phyloP scores from a whole-genome alignment of 352 stramenopile species.

The Phytopythium mirpurense region DNA sequence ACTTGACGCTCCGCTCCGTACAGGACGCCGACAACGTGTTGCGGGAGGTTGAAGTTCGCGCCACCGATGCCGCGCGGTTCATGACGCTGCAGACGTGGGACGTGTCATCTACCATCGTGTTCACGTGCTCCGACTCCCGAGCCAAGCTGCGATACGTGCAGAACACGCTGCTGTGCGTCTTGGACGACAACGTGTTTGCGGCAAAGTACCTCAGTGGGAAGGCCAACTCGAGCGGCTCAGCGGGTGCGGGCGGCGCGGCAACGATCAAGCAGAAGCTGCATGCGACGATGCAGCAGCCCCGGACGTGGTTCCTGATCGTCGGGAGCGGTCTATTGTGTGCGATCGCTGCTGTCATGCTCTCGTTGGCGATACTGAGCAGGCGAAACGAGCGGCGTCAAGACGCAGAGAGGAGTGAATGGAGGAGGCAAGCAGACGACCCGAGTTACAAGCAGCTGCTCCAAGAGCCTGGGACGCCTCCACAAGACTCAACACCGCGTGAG shows the following conservation, averaged over 20 bases:
- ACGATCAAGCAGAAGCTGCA: conserved; percentile 1
- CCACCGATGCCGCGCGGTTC: conserved; percentile 25
- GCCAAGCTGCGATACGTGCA: conserved; percentile 28
- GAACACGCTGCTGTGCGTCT: conserved; percentile 35
- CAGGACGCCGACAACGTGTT: conserved; percentile 14
- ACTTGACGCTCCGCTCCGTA: conserved; percentile 13
- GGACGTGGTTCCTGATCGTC: conserved; percentile 7
- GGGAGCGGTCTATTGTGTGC: background rate
- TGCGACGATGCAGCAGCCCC: conserved; percentile 6
- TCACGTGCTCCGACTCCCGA: conserved; percentile 24
- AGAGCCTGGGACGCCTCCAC: background rate
- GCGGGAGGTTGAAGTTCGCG: conserved; percentile 34
- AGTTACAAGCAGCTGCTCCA: conserved; percentile 3
- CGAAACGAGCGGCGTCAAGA: background rate
- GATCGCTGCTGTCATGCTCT: background rate
- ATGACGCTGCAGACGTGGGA: conserved; percentile 24
- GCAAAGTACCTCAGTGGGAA: conserved; percentile 20
- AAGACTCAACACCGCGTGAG: background rate
- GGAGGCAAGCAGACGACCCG: background rate
- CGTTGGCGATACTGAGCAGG: background rate
- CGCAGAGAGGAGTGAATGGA: background rate
- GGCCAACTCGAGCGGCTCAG: background rate
- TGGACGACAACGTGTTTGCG: conserved; percentile 27
- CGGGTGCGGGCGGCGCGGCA: background rate
- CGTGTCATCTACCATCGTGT: conserved; percentile 21